phyloP scores from a whole-genome alignment of 2,329 filamentous ascomycete species.

The Purpureocillium lavendulum region DNA sequence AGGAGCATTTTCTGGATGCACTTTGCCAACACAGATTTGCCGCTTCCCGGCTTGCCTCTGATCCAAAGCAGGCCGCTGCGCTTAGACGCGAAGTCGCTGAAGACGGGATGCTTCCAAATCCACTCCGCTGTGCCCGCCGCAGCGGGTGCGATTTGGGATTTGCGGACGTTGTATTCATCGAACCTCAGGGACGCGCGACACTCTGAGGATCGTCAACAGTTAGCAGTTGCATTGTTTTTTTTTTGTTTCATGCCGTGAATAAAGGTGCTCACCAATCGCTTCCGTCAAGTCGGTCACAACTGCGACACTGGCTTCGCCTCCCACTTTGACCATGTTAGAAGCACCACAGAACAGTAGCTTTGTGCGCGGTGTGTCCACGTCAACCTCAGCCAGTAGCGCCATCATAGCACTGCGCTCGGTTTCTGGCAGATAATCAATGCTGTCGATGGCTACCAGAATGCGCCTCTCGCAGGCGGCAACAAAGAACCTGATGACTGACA shows the following conservation, averaged over 20 bases:
- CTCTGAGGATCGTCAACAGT: neutral
- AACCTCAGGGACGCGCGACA: slow-evolving; percentile 1
- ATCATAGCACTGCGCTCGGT: neutral
- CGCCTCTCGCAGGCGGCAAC: neutral
- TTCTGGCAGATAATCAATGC: neutral
- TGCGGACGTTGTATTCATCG: slow-evolving; percentile 1
- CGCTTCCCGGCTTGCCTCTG: slow-evolving; percentile 5
- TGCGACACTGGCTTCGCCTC: neutral
- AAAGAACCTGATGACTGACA: neutral
- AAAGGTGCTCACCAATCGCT: neutral
- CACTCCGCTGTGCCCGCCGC: neutral
- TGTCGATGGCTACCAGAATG: neutral
- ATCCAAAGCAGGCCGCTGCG: slow-evolving; percentile 4
- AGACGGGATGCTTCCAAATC: slow-evolving; percentile 2
- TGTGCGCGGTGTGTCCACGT: neutral
- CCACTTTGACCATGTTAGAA: neutral
- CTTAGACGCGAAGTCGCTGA: neutral
- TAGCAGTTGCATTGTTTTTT: neutral
- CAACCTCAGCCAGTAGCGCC: neutral
- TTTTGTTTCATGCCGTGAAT: too few relatives aligned
- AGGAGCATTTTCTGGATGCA: slow-evolving; percentile 1
- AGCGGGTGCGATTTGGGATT: neutral
- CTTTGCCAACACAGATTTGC: slow-evolving; percentile 5
- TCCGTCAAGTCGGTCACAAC: neutral
- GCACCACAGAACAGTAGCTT: neutral